Evolutionary conservation across 352 stramenopile genomes (phyloP), one percentile per base, ranked within the genome.

Genomic region (Globisporangium polare): DNA sequence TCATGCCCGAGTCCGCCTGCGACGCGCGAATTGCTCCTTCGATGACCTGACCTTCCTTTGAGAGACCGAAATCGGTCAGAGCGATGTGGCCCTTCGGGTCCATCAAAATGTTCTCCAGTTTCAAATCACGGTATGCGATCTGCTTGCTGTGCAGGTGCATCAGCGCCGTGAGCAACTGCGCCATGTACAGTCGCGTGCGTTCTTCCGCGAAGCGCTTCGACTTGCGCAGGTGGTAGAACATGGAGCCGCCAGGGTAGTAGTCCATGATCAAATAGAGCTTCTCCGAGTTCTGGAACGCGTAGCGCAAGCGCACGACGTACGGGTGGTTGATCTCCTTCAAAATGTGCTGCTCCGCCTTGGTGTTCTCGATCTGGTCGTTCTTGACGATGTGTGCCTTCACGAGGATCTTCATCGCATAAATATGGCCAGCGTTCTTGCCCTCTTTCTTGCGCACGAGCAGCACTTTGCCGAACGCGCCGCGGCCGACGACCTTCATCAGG

Each of bases 201-300:
- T 94, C 85, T 64, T 96, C 88, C 17, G 85, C 65, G 58, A 96
- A 95, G 2, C 87, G 74, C 63, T 95, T 95, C 0, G 85, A 94
- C 60, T 94, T 94, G 57, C 85, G 83, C 51, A 96, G 39, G 42
- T 95, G 87, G 65, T 94, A 94, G 68, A 94, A 96, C 83, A 96
- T 92, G 0, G 85, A 94, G 2, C 88, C 88, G 31, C 88, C 88
- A 5, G 88, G 89, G 61, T 97, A 96, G 69, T 98, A 98, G 61
- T 98, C 94, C 84, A 98, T 97, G 53, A 98, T 92, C 56, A 98
- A 71, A 66, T 99, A 99, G 9, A 99, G 68, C 47, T 95, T 94
- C 49, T 96, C 86, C 0, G 82, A 49, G 62, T 94, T 96, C 65
- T 96, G 88, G 69, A 96, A 95, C 5, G 88, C 88, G 60, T 88